Percentiles rank a stretch among this genome's conserved stretches.
Conservation (phyloP, 2,329 filamentous ascomycete genomes). For the Calonectria hongkongensis region DNA sequence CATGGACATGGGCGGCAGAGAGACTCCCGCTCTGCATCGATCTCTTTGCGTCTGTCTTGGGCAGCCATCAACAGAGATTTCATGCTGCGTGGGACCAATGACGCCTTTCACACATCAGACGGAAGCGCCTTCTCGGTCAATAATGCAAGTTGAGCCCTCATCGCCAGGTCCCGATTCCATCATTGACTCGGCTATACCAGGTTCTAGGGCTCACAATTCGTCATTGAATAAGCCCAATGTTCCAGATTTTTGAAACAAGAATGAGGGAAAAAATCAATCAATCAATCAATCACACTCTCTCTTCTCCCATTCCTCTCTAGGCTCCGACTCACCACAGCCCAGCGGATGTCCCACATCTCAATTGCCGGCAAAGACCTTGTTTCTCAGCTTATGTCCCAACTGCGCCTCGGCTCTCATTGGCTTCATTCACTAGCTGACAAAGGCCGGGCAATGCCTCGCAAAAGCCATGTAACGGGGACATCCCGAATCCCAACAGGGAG, state of each 20-base stretch:
- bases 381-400: background rate
- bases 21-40: slow-evolving; percentile 27
- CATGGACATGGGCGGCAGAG: slow-evolving; percentile 23
- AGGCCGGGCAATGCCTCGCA: slow-evolving; percentile 34
- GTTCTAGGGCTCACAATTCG: slow-evolving; percentile 30
- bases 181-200: slow-evolving; percentile 27
- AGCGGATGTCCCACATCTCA: slow-evolving; percentile 42
- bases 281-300: slow-evolving; percentile 25
- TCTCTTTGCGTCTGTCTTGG: slow-evolving; percentile 26
- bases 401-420: slow-evolving; percentile 23
- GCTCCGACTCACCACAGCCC: slow-evolving; percentile 33
- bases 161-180: slow-evolving; percentile 15
- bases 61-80: background rate
- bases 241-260: slow-evolving; percentile 40
- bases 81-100: background rate
- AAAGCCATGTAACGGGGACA: slow-evolving; percentile 42
- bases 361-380: slow-evolving; percentile 24
- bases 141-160: slow-evolving; percentile 8
- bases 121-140: slow-evolving; percentile 2
- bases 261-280: slow-evolving; percentile 37
- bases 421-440: slow-evolving; percentile 32
- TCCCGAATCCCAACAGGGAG: slow-evolving; percentile 41
- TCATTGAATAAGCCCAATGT: slow-evolving; percentile 40
- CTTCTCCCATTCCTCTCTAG: slow-evolving; percentile 44
- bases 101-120: background rate